Evolutionary conservation across 306 rosid genomes (phyloP), one percentile per base, ranked within the genome.

Genomic region (Vigna unguiculata): DNA sequence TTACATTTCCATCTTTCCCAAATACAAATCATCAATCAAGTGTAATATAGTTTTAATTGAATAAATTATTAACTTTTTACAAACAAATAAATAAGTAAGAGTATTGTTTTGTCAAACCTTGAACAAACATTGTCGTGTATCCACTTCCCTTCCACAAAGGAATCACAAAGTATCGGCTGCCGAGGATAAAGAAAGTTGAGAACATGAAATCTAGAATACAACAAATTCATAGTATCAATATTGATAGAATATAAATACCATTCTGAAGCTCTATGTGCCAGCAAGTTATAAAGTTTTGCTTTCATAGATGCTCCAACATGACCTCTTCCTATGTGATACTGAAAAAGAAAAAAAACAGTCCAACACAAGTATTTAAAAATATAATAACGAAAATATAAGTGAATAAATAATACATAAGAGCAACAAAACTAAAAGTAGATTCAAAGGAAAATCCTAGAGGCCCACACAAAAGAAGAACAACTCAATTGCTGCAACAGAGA

Each of bases 291-390:
- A 53, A 95, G 96, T 17, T 88, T 90, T 34, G 97, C 90, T 71
- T 87, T 90, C 96, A 95, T 90, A 20, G 97, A 55, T 38, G 85
- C 85, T 61, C 97, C 97, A 69, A 92, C 79, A 79, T 95, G 97
- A 61, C 96, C 96, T 84, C 97, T 93, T 83, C 97, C 99, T 81
- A 95, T 78, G 84, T 95, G 97, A 84, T 89, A 90, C 97, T 92
- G 90, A 71, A 79, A 54, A 59, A 75, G n/a, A n/a, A 59, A 65
- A 34, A 51, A 70, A 34, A 68, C 79, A 17, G 64, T 78, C 72
- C 72, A 71, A 51, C 62, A 28, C 54, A 80, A 54, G 55, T n/a
- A 36, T 25, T 38, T 74, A 12, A 46, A 12, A 47, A 54, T 28
- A 43, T 9, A 71, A 48, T 2, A 71, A 45, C 32, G 32, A 40